A percentile compares a stretch with the other conserved stretches of the same genome.
Conservation (phyloP, 768 basidiomycete species). For the Lanmaoa pseudosensibilis region DNA sequence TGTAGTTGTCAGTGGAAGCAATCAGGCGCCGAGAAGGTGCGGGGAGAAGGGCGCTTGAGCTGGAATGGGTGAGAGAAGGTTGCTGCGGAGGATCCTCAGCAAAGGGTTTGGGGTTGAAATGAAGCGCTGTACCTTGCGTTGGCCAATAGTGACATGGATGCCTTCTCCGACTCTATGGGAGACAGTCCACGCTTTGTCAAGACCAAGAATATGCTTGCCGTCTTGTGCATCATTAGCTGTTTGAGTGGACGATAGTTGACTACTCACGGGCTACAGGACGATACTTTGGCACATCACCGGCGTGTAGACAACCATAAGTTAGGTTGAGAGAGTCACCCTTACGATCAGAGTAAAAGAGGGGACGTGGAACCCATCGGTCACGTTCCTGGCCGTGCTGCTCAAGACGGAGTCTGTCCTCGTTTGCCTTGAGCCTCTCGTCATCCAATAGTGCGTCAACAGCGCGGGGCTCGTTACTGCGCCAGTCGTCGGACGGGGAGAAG, state of each 20-base stretch:
- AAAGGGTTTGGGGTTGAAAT: conserved; percentile 1
- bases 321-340: conserved; percentile 67
- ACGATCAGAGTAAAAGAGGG: conserved; percentile 60
- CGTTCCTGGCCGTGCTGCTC: conserved; percentile 20
- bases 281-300: conserved; percentile 68
- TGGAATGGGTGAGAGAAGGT: conserved; percentile 58
- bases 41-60: conserved; percentile 52
- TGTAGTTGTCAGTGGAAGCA: conserved; percentile 38
- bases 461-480: conserved; percentile 20
- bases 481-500: conserved; percentile 26
- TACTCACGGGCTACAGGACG: conserved; percentile 55
- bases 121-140: conserved; percentile 41
- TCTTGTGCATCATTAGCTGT: conserved; percentile 51
- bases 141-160: conserved; percentile 54
- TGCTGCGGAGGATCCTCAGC: conserved; percentile 31
- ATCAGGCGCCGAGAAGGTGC: conserved; percentile 50
- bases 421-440: conserved; percentile 35
- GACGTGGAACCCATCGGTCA: conserved; percentile 29
- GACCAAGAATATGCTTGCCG: conserved; percentile 59
- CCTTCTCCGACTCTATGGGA: conserved; percentile 56
- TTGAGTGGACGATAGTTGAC: conserved; percentile 14
- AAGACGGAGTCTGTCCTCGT: conserved; percentile 35
- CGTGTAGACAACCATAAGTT: conserved; percentile 63
- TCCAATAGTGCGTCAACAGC: conserved; percentile 15
- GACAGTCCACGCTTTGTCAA: conserved; percentile 50